phyloP scores from a whole-genome alignment of 2,329 filamentous ascomycete species.

The Talaromyces pinophilus region DNA sequence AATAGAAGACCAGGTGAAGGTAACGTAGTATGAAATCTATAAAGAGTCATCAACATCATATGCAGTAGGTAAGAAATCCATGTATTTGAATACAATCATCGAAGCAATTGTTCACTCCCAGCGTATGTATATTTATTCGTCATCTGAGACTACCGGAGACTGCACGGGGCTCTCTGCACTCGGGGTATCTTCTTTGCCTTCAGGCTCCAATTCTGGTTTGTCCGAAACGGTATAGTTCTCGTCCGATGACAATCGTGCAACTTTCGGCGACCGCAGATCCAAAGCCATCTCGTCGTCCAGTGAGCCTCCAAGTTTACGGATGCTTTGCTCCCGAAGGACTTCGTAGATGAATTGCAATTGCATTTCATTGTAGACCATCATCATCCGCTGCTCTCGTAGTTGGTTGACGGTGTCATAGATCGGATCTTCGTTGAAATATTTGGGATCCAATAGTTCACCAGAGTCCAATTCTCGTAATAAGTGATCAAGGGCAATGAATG shows the following conservation, averaged over 20 bases:
- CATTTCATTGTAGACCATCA: slow-evolving; percentile 88
- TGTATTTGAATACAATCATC: slow-evolving; percentile 4
- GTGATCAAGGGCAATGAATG: slow-evolving; percentile 95
- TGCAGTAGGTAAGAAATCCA: neutral
- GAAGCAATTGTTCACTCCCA: neutral
- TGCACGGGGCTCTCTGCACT: slow-evolving; percentile 33
- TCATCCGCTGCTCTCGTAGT: slow-evolving; percentile 82
- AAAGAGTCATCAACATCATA: slow-evolving; percentile 1
- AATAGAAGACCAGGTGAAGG: neutral
- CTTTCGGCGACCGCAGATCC: slow-evolving; percentile 39
- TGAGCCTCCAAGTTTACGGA: slow-evolving; percentile 35
- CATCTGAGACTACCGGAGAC: slow-evolving; percentile 34
- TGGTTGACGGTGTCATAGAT: slow-evolving; percentile 77
- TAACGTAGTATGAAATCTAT: slow-evolving; percentile 9
- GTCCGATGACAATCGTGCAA: slow-evolving; percentile 37
- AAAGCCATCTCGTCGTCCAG: slow-evolving; percentile 25
- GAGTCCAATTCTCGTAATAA: slow-evolving; percentile 78
- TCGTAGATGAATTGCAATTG: slow-evolving; percentile 90
- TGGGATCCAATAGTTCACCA: slow-evolving; percentile 63
- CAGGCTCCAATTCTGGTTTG: slow-evolving; percentile 41
- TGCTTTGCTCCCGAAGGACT: slow-evolving; percentile 65
- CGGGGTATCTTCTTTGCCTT: slow-evolving; percentile 27
- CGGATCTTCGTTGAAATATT: slow-evolving; percentile 61
- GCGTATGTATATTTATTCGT: slow-evolving; percentile 29
- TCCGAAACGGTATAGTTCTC: slow-evolving; percentile 31